Conservation (phyloP, 2,329 filamentous ascomycete genomes). For the Xylaria sp. region DNA sequence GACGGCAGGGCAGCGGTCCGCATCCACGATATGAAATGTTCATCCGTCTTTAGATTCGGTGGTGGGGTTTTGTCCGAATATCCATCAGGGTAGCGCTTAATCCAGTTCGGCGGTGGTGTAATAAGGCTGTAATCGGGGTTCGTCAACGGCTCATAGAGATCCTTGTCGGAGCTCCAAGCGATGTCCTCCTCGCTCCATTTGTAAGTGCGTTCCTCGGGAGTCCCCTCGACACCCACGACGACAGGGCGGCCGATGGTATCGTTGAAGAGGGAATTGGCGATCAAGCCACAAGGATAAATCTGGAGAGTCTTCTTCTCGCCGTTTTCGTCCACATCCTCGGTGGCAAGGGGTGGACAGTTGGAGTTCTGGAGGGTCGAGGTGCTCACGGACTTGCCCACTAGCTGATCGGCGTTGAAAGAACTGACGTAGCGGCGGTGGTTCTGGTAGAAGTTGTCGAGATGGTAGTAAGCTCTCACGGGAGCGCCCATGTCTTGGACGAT, state of each 20-base stretch:
- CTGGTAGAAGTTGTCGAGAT: slow-evolving; percentile 97
- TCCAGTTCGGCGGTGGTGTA: slow-evolving; percentile 89
- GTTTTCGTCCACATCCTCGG: slow-evolving; percentile 51
- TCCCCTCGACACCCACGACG: slow-evolving; percentile 62
- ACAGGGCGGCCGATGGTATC: slow-evolving; percentile 81
- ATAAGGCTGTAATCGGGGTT: slow-evolving; percentile 65
- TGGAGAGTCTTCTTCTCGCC: slow-evolving; percentile 50
- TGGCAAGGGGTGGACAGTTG: slow-evolving; percentile 78
- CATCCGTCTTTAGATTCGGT: slow-evolving; percentile 77
- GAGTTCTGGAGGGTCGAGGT: slow-evolving; percentile 71
- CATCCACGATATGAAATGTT: slow-evolving; percentile 99
- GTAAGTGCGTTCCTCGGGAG: slow-evolving; percentile 65
- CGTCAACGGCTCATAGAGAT: slow-evolving; percentile 81
- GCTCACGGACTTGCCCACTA: slow-evolving; percentile 74
- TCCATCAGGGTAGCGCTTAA: slow-evolving; percentile 71
- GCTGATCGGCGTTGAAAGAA: slow-evolving; percentile 83
- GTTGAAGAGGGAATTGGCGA: slow-evolving; percentile 97
- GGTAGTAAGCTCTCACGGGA: slow-evolving; percentile 93
- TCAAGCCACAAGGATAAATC: slow-evolving; percentile 95
- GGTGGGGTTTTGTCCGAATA: slow-evolving; percentile 74
- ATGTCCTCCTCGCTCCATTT: slow-evolving; percentile 80
- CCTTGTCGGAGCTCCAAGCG: slow-evolving; percentile 85
- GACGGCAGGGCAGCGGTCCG: slow-evolving; percentile 91
- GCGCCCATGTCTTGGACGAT: slow-evolving; percentile 82
- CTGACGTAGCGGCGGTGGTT: slow-evolving; percentile 97